Conservation (phyloP, 2,329 filamentous ascomycete genomes). For the Fusarium subtropicale region DNA sequence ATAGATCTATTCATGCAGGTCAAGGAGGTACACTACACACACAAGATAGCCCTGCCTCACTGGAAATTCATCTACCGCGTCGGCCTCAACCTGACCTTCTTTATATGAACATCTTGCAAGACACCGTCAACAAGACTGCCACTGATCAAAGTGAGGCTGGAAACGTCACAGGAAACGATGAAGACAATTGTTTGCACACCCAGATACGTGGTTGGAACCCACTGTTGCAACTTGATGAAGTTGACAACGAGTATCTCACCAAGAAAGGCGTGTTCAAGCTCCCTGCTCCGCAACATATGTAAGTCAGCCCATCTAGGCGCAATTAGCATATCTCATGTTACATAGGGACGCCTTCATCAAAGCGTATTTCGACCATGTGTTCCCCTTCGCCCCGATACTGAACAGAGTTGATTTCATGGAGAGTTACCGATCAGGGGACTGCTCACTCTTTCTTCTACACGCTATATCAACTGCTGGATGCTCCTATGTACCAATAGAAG, state of each 20-base stretch:
- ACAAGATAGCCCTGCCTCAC: not conserved
- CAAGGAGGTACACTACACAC: not conserved
- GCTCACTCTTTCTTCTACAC: constrained; percentile 26
- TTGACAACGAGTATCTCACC: constrained; percentile 32
- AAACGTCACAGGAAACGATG: not conserved
- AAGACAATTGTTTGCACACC: constrained; percentile 3
- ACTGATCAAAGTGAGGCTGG: not conserved
- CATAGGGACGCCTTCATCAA: constrained; percentile 20
- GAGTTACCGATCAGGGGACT: constrained; percentile 13
- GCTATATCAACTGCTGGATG: constrained; percentile 3
- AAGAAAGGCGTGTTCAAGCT: constrained; percentile 37
- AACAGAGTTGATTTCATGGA: constrained; percentile 20
- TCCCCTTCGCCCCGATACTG: constrained; percentile 27
- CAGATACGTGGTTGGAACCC: constrained; percentile 20
- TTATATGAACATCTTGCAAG: constrained; percentile 36
- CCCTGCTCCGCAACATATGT: constrained; percentile 15
- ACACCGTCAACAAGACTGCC: not conserved
- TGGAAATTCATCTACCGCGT: not conserved
- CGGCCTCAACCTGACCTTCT: constrained; percentile 14
- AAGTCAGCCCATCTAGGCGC: rapidly evolving
- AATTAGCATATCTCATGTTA: rapidly evolving
- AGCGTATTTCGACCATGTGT: constrained; percentile 28
- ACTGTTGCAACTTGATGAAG: constrained; percentile 3
- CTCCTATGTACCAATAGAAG: constrained; percentile 11
- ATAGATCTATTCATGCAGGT: not conserved